A percentile compares a stretch with the other conserved stretches of the same genome.
Conservation (phyloP, 2,329 filamentous ascomycete genomes). For the Botryotinia narcissicola region DNA sequence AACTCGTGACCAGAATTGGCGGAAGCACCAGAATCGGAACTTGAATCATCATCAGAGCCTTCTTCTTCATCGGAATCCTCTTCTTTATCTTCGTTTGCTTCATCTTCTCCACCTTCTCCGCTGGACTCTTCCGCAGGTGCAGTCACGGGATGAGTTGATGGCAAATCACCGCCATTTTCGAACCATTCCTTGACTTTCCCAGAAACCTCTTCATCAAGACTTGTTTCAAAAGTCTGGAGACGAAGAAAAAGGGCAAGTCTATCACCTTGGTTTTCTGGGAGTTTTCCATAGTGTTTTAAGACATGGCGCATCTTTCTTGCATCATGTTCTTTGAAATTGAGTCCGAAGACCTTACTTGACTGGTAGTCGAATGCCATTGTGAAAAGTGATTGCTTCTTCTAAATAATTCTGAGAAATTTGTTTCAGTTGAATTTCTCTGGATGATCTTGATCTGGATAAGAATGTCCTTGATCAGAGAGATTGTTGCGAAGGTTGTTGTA, state of each 20-base stretch:
- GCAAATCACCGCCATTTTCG: conserved; percentile 23
- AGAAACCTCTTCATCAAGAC: conserved; percentile 22
- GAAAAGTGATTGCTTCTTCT: neutral
- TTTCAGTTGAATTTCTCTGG: no score
- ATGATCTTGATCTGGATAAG: neutral
- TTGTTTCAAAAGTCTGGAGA: conserved; percentile 22
- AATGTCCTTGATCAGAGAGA: neutral
- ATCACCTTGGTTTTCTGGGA: conserved; percentile 22
- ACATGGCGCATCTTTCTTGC: conserved; percentile 29
- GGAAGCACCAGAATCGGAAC: neutral
- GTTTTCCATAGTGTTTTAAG: conserved; percentile 22
- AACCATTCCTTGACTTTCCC: conserved; percentile 28
- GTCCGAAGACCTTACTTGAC: conserved; percentile 26
- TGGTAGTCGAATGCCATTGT: neutral
- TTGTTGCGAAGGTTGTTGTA: neutral
- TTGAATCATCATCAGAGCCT: neutral
- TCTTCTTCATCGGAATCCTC: neutral
- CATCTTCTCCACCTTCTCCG: neutral
- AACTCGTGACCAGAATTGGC: neutral
- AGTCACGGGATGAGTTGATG: neutral
- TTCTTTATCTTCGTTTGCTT: no score
- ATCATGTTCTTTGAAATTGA: conserved; percentile 30
- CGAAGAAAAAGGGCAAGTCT: conserved; percentile 23
- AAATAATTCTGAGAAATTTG: no score
- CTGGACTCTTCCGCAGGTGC: neutral